Evolutionary conservation across 371 early-diverging fungal species (phyloP).

Genomic region (Amoeboaphelidium protococcarum): DNA sequence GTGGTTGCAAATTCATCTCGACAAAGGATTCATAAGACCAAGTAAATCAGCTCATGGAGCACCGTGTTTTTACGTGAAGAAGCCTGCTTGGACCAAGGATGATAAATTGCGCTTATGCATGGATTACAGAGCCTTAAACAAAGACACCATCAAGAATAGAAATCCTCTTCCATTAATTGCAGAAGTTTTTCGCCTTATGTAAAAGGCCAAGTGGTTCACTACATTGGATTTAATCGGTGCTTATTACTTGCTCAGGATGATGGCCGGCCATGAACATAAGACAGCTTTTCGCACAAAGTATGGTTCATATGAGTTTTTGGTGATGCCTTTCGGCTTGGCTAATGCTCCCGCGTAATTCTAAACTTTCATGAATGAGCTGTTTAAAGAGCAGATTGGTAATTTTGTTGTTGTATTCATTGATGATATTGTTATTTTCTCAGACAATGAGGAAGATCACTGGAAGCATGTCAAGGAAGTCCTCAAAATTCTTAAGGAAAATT

Average conservation of each 20-base stretch:
- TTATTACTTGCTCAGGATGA: constrained; percentile 14
- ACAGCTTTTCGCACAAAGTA: constrained; percentile 8
- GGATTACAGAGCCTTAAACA: constrained; percentile 23
- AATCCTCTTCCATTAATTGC: constrained; percentile 18
- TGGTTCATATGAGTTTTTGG: constrained; percentile 15
- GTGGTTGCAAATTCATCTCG: constrained; percentile 10
- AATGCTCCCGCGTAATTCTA: constrained; percentile 20
- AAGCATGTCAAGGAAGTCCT: constrained; percentile 13
- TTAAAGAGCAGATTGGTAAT: constrained; percentile 11
- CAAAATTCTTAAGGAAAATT: constrained; percentile 7
- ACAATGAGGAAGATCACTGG: constrained; percentile 15
- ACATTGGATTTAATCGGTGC: constrained; percentile 18
- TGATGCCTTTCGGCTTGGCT: constrained; percentile 21
- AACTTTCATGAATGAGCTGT: constrained; percentile 11
- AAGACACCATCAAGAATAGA: constrained; percentile 12
- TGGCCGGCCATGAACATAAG: constrained; percentile 3
- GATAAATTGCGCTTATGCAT: constrained; percentile 18
- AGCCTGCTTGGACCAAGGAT: constrained; percentile 21
- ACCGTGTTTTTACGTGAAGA: constrained; percentile 24
- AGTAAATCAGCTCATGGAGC: constrained; percentile 20
- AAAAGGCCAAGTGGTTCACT: constrained; percentile 13
- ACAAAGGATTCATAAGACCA: constrained; percentile 12
- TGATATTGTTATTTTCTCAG: constrained; percentile 25
- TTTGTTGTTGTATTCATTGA: constrained; percentile 21
- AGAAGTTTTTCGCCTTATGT: constrained; percentile 13